Conservation (phyloP, 768 basidiomycete genomes). For the Trametes sanguinea region DNA sequence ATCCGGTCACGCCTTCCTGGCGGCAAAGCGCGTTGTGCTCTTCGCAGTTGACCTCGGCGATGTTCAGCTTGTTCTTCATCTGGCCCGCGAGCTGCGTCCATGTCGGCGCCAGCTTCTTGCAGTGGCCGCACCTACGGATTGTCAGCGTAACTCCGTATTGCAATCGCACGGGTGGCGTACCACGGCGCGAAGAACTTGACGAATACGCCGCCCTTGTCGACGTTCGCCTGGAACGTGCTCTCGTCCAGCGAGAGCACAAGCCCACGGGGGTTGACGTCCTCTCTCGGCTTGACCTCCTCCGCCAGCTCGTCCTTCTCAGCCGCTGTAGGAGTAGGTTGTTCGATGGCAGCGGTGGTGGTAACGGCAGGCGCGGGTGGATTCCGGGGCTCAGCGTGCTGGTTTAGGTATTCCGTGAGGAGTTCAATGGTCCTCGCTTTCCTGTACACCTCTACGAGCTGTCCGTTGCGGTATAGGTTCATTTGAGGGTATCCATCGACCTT, state of each 20-base stretch:
- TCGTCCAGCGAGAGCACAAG: slow-evolving; percentile 42
- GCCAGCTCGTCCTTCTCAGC: slow-evolving; percentile 34
- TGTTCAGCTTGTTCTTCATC: slow-evolving; percentile 69
- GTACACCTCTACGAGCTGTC: slow-evolving; percentile 60
- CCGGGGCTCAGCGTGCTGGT: slow-evolving; percentile 40
- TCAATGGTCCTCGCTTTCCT: slow-evolving; percentile 53
- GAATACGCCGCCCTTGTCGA: slow-evolving; percentile 54
- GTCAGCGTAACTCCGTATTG: background rate
- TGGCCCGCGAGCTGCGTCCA: slow-evolving; percentile 75
- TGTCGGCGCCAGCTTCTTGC: slow-evolving; percentile 86
- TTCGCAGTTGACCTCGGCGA: slow-evolving; percentile 93
- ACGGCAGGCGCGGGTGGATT: slow-evolving; percentile 30
- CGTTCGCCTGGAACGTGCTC: slow-evolving; percentile 48
- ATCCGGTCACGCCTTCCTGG: slow-evolving; percentile 68
- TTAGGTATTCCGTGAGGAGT: slow-evolving; percentile 57
- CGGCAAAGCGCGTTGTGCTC: slow-evolving; percentile 67
- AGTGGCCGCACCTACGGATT: slow-evolving; percentile 79
- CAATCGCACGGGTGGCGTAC: slow-evolving; percentile 36
- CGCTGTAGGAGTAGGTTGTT: slow-evolving; percentile 32
- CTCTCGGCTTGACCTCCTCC: slow-evolving; percentile 24
- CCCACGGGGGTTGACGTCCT: slow-evolving; percentile 41
- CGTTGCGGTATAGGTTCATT: slow-evolving; percentile 71
- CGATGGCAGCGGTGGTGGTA: slow-evolving; percentile 37
- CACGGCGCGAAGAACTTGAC: slow-evolving; percentile 93
- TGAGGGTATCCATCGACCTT: slow-evolving; percentile 73